Base-by-base conservation (phyloP, 2,329 filamentous ascomycete genomes). In the Pseudonectria buxi region DNA sequence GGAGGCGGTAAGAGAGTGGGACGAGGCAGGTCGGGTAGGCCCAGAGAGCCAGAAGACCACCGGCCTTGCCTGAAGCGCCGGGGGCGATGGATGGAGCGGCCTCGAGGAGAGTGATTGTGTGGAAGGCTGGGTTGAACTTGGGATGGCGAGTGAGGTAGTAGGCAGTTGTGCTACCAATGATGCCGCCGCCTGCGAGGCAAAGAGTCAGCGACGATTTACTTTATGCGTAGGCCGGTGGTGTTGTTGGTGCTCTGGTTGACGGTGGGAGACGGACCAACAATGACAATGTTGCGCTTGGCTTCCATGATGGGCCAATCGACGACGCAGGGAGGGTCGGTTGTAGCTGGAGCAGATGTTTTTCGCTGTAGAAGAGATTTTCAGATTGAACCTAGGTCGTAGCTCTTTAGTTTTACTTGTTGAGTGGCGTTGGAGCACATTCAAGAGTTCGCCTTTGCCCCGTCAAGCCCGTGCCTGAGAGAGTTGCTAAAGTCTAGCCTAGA, bases 1-100 rank as follows among this genome's bases (percentile, higher is more conserved):
- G 92, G 12, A 96, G 69, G 31, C 72, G 74, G 62, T 88, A 96
- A 39, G 86, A 94, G 28, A 96, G 68, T 1, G 86, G 86, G 1
- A 95, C 90, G 26, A 96, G 78, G 51, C 76, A 82, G 38, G 69
- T 70, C 0, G 92, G 92, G 55, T 95, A 95, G 1, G 90, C 92
- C 88, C 90, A 96, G 12, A 89, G 69, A 1, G 82, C 92, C 14
- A 98, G 72, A 4, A 98, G 71, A 1, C 92, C 92, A 12, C 92
- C 92, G 1, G 92, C 90, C 64, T 95, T 96, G 27, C 92, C 92
- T 7, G 88, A 95, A 26, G 92, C 90, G 15, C 86, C 90, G n/a
- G 86, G 78, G 6, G 92, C 92, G 45, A 96, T 81, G 29, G 80
- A 72, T 14, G 81, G 74, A 3, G 79, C 80, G 1, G 92, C 88